phyloP scores from a whole-genome alignment of 768 basidiomycete genomes.

The Pleurotus citrinopileatus region DNA sequence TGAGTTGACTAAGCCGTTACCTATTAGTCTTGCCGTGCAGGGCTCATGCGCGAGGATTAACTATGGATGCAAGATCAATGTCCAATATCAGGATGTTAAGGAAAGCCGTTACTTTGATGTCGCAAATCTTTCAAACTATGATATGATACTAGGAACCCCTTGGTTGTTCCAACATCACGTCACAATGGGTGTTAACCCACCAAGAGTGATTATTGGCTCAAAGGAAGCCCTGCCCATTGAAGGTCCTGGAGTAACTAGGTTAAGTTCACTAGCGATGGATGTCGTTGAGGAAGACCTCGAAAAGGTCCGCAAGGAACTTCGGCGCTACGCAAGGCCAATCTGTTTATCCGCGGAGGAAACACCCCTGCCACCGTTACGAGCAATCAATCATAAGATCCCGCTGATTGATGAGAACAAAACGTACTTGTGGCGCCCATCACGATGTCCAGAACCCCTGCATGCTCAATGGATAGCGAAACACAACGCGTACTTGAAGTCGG shows the following conservation, averaged over 20 bases:
- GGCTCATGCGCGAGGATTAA: conserved; percentile 28
- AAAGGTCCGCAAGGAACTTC: neutral
- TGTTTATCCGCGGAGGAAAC: neutral
- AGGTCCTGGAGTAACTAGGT: neutral
- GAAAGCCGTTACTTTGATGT: conserved; percentile 16
- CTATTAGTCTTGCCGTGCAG: conserved; percentile 24
- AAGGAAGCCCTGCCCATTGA: neutral
- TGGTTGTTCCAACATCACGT: conserved; percentile 21
- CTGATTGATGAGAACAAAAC: conserved; percentile 26
- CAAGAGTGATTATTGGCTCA: conserved; percentile 15
- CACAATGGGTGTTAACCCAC: conserved; percentile 15
- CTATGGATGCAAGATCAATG: conserved; percentile 10
- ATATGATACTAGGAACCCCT: conserved; percentile 20
- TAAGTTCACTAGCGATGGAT: neutral
- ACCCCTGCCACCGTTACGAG: conserved; percentile 22
- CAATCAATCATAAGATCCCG: conserved; percentile 34
- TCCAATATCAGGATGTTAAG: conserved; percentile 23
- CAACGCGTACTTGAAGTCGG: conserved; percentile 4
- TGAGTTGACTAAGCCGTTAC: conserved; percentile 24
- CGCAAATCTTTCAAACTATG: conserved; percentile 17
- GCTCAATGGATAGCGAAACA: conserved; percentile 13
- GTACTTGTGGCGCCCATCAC: conserved; percentile 18
- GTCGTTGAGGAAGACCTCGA: neutral
- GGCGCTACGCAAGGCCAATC: neutral
- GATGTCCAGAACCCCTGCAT: conserved; percentile 12